A percentile compares a stretch with the other conserved stretches of the same genome.
These are phyloP conservation scores for Wickerhamomyces sp. DNA, from an alignment of 1,139 yeast species.

Conservation along the genomic window DNA sequence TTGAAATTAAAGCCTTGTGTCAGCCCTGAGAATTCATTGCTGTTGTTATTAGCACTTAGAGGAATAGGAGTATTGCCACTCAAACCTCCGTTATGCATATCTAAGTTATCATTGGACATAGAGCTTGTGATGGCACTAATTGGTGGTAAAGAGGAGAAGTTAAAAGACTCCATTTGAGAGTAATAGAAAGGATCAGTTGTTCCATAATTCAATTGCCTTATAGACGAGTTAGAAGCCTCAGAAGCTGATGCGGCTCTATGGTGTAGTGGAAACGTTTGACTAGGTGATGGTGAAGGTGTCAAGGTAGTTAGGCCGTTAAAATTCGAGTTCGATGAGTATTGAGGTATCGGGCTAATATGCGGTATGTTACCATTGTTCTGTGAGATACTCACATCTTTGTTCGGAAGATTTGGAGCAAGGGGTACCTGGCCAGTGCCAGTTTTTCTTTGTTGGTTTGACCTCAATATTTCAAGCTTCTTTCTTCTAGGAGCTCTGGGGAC, in stretches of 20 bases:
- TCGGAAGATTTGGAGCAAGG: background rate
- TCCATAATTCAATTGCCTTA: background rate
- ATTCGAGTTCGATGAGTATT: background rate
- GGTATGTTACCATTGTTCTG: background rate
- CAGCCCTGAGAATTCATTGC: background rate
- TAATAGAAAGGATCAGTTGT: conserved; percentile 2
- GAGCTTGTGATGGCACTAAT: conserved; percentile 3
- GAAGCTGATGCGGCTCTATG: background rate
- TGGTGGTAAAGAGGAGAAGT: conserved; percentile 2
- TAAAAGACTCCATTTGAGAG: background rate
- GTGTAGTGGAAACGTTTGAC: background rate
- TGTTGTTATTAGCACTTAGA: background rate
- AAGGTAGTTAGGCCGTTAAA: background rate
- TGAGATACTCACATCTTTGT: background rate
- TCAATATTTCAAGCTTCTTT: conserved; percentile 30
- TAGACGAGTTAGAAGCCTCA: background rate
- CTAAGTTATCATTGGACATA: background rate
- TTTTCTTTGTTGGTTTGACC: conserved; percentile 7
- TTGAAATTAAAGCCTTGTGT: background rate
- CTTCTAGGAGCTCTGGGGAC: conserved; percentile 39
- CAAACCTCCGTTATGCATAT: background rate
- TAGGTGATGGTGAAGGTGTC: background rate
- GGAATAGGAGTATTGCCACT: background rate
- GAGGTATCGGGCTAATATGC: background rate
- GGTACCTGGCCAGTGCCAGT: background rate